These are phyloP conservation scores for Ceratocystis huliohia DNA, from an alignment of 2,329 filamentous ascomycete species.

Conservation along the genomic window DNA sequence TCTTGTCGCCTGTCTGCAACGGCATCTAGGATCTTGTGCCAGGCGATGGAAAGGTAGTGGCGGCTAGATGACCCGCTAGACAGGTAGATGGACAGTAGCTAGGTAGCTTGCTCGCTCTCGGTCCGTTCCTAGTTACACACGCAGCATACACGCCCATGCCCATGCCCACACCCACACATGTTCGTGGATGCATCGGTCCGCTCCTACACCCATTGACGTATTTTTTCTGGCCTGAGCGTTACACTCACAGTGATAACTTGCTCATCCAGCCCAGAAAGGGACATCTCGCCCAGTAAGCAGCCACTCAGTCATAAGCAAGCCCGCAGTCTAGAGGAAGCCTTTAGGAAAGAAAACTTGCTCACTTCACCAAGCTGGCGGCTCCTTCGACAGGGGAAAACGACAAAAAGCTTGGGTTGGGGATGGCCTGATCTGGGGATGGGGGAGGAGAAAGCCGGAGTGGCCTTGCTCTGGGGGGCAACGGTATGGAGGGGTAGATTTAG, in stretches of 20 bases:
- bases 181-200: not conserved
- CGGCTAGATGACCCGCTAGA: not conserved
- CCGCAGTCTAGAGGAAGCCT: not conserved
- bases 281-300: not conserved
- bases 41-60: not conserved
- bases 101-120: not conserved
- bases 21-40: not conserved
- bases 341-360: not conserved
- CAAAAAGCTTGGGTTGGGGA: slow-evolving; percentile 3
- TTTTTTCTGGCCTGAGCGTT: slow-evolving; percentile 17
- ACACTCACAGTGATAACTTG: slow-evolving; percentile 16
- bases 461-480: not conserved
- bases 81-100: not conserved
- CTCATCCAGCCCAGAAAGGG: slow-evolving; percentile 1
- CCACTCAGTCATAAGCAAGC: not conserved
- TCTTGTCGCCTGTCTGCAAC: not conserved
- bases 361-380: not conserved
- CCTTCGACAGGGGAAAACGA: slow-evolving; percentile 9
- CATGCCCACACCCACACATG: not conserved
- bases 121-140: not conserved
- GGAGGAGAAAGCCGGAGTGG: not conserved
- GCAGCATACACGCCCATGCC: not conserved
- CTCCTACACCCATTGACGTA: not conserved
- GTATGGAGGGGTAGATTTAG: slow-evolving; percentile 3
- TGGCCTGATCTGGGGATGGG: not conserved